Conservation (phyloP, 2,329 filamentous ascomycete species). For the Fusarium subtropicale region DNA sequence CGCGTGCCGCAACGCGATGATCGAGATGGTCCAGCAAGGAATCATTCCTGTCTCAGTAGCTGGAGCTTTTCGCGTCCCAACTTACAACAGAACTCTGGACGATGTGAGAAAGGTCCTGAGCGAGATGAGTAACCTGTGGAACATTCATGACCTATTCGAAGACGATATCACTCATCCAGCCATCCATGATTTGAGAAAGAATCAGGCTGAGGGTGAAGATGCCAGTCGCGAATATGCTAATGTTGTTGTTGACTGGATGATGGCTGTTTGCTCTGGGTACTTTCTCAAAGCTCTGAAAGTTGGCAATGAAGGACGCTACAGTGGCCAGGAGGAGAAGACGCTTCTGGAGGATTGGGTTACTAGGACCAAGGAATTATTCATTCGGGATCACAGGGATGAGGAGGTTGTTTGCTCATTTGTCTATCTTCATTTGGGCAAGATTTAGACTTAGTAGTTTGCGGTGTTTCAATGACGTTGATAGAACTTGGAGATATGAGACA, state of each 20-base stretch:
- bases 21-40: constrained; percentile 5
- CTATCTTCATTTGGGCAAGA: not conserved
- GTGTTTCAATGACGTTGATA: not conserved
- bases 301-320: not conserved
- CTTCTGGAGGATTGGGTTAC: not conserved
- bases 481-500: not conserved
- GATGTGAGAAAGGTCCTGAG: not conserved
- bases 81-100: not conserved
- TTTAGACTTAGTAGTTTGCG: not conserved
- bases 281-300: constrained; percentile 1
- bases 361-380: not conserved
- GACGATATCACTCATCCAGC: not conserved
- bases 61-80: not conserved
- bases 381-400: not conserved
- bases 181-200: not conserved
- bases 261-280: constrained; percentile 10
- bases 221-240: not conserved
- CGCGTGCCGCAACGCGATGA: constrained; percentile 6
- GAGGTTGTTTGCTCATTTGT: constrained; percentile 1
- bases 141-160: not conserved
- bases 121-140: not conserved
- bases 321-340: not conserved
- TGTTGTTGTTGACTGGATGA: constrained; percentile 9
- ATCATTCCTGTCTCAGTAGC: not conserved
- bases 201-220: fast-evolving